Evolutionary conservation across 1,284 basidiomycete species (phyloP), one percentile per base, ranked within the genome.

Genomic region (Omphalotus olearius): DNA sequence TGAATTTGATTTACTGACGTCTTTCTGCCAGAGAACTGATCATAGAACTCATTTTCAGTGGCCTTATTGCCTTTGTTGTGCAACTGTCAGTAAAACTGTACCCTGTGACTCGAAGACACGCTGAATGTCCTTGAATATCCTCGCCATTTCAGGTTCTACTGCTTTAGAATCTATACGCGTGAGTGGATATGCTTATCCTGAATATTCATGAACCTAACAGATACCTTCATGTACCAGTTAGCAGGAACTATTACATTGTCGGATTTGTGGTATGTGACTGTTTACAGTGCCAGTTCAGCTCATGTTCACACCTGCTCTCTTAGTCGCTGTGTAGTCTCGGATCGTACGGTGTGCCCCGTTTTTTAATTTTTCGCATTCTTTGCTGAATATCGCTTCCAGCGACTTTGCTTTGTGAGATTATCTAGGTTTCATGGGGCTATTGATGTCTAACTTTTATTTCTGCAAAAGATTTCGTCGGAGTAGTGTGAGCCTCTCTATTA

Each of bases 1-100:
- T 14, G 6, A 23, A 33, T 5, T 6, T 25, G 0, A 4, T 14
- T 14, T 13, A 2, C n/a, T 33, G 14, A 25, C 28, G 7, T 17
- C 9, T 16, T 3, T 18, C 9, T 7, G 9, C 23, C 6, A 49
- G 44, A 10, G 40, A 23, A 10, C 43, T 50, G 17, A 50, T 54
- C 28, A 42, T 54, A 7, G 42, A 50, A 23, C 28, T 50, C 10
- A 36, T 50, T 7, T 50, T 50, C 28, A 50, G 48, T 28, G 47
- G 47, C 3, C 36, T 50, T 23, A 50, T 49, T 16, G 48, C 48
- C 11, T 46, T 50, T 9, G 18, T 50, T 4, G 43, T 54, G 2
- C 52, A 54, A 33, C 52, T 43, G 54, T 55, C 16, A 30, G 40
- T 39, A 16, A 13, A 35, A 17, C n/a, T n/a, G n/a, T n/a, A n/a